Evolutionary conservation across 495 filamentous ascomycete species (phyloP).

Genomic region (Penicillium diatomitis): DNA sequence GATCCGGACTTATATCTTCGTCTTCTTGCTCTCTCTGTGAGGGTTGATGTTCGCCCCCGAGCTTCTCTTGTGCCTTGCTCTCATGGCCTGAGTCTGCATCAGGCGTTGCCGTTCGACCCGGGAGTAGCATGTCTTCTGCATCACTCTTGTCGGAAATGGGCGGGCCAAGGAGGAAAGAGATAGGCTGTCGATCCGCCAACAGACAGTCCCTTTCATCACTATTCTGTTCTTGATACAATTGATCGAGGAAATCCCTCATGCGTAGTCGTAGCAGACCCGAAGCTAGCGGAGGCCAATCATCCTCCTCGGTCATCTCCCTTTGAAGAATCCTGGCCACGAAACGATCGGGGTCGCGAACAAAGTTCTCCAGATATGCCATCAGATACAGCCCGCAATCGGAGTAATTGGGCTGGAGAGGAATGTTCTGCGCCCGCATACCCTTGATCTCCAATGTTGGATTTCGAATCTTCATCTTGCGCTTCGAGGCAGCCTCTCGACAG

Average conservation of each 20-base stretch:
- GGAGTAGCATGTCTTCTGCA: neutral
- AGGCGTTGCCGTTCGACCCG: neutral
- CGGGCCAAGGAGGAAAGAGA: conserved; percentile 29
- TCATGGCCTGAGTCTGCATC: neutral
- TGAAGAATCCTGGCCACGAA: conserved; percentile 52
- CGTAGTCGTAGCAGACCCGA: conserved; percentile 43
- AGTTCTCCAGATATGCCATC: conserved; percentile 72
- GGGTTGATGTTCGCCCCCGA: neutral
- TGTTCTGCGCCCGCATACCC: conserved; percentile 58
- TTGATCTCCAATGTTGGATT: conserved; percentile 34
- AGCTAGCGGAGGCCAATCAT: conserved; percentile 47
- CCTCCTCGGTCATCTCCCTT: conserved; percentile 32
- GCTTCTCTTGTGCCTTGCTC: neutral
- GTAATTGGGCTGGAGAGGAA: conserved; percentile 75
- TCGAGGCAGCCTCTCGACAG: conserved; percentile 57
- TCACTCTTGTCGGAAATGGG: neutral
- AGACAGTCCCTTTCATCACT: conserved; percentile 4
- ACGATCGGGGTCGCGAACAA: conserved; percentile 56
- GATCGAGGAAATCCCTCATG: conserved; percentile 44
- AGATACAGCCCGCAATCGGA: conserved; percentile 87
- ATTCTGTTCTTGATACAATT: conserved; percentile 39
- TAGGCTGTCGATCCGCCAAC: conserved; percentile 25
- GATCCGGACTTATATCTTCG: neutral
- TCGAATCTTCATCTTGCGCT: conserved; percentile 52
- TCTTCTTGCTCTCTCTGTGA: neutral